phyloP scores from a whole-genome alignment of 352 stramenopile genomes.

The Pythium phragmiticola region DNA sequence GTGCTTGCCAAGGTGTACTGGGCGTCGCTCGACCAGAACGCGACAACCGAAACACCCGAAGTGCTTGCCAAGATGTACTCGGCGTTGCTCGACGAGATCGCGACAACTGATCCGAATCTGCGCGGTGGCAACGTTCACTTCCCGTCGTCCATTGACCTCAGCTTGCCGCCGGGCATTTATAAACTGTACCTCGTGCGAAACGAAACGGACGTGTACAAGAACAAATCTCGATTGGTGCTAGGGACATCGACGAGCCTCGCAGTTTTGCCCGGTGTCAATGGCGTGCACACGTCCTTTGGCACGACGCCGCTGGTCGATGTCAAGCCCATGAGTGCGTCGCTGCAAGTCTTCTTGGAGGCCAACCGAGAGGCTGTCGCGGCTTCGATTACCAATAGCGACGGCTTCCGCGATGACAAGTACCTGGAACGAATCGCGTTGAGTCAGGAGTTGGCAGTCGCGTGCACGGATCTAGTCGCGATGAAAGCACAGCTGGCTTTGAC shows the following conservation, averaged over 20 bases:
- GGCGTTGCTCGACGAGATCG: constrained; percentile 16
- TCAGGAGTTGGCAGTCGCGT: constrained; percentile 41
- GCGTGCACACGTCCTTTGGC: constrained; percentile 55
- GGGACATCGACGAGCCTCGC: constrained; percentile 31
- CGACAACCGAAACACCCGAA: constrained; percentile 33
- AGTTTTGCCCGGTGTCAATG: constrained; percentile 47
- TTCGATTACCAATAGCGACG: constrained; percentile 23
- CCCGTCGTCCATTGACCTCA: constrained; percentile 43
- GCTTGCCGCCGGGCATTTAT: constrained; percentile 45
- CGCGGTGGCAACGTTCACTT: constrained; percentile 25
- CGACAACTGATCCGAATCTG: constrained; percentile 27
- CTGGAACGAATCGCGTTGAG: constrained; percentile 25
- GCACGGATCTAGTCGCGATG: constrained; percentile 18
- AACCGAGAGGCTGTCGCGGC: constrained; percentile 26
- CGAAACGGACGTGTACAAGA: constrained; percentile 18
- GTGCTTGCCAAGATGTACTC: constrained; percentile 33
- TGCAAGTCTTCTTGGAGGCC: constrained; percentile 35
- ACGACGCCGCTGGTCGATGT: constrained; percentile 59
- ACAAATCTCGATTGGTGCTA: constrained; percentile 35
- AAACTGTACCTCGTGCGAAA: constrained; percentile 49
- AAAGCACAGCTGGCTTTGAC: not conserved
- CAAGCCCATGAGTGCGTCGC: constrained; percentile 36
- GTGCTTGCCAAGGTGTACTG: constrained; percentile 33
- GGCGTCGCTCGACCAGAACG: constrained; percentile 15
- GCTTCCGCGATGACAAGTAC: constrained; percentile 30